A percentile compares a stretch with the other conserved stretches of the same genome.
These are phyloP conservation scores for Arthromyces matolae DNA, from an alignment of 768 basidiomycete species.

Conservation along the genomic window DNA sequence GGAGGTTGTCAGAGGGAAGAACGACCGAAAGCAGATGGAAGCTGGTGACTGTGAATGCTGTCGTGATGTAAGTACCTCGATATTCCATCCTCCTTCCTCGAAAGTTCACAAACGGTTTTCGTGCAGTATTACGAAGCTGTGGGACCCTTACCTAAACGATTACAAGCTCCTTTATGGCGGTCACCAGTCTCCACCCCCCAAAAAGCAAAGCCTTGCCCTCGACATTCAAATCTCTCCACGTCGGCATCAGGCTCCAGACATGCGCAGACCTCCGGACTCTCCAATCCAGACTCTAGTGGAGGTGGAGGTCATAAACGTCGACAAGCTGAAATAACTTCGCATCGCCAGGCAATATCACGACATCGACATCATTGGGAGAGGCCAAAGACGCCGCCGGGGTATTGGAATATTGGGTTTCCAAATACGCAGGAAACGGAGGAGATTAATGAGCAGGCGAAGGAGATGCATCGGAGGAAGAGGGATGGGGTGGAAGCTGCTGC, in stretches of 20 bases:
- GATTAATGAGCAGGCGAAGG: slow-evolving; percentile 71
- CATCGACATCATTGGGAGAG: slow-evolving; percentile 71
- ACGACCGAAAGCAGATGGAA: slow-evolving; percentile 60
- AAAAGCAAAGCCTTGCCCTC: slow-evolving; percentile 16
- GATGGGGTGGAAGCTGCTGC: slow-evolving; percentile 58
- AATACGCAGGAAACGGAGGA: slow-evolving; percentile 73
- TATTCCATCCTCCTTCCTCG: background rate
- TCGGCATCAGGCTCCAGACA: slow-evolving; percentile 3
- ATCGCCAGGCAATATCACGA: slow-evolving; percentile 67
- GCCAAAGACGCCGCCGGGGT: slow-evolving; percentile 76
- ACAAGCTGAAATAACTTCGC: slow-evolving; percentile 39
- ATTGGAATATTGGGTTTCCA: slow-evolving; percentile 91
- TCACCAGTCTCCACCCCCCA: slow-evolving; percentile 44
- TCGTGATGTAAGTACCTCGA: slow-evolving; percentile 49
- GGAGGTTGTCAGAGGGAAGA: slow-evolving; percentile 67
- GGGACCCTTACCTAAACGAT: slow-evolving; percentile 62
- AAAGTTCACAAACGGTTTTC: background rate
- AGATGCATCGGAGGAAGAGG: slow-evolving; percentile 68
- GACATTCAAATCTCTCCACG: no score
- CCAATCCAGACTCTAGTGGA: background rate
- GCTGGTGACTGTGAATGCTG: slow-evolving; percentile 84
- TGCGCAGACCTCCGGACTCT: background rate
- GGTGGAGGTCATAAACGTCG: slow-evolving; percentile 7
- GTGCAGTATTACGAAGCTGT: slow-evolving; percentile 78
- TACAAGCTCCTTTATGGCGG: slow-evolving; percentile 72